These are phyloP conservation scores for Astrothelium macrocarpum DNA, from an alignment of 495 filamentous ascomycete species.

Conservation along the genomic window DNA sequence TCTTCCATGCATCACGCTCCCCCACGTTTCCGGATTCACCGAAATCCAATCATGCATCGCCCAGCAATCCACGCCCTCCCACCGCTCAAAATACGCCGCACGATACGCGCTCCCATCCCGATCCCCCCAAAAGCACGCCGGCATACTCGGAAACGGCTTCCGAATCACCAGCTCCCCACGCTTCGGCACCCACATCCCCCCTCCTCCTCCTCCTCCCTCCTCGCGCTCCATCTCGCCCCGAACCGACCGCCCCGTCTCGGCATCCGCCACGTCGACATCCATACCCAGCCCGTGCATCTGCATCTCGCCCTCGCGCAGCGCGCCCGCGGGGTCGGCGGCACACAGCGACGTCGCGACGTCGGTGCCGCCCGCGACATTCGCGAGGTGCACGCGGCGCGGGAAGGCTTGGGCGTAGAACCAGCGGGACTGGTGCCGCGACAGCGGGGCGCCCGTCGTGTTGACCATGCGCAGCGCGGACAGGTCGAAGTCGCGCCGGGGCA, in stretches of 20 bases:
- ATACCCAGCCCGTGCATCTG: constrained; percentile 58
- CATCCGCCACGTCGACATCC: constrained; percentile 58
- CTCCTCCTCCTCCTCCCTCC: constrained; percentile 43
- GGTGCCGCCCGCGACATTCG: constrained; percentile 70
- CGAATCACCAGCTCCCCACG: constrained; percentile 55
- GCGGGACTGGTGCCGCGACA: constrained; percentile 59
- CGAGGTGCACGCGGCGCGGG: constrained; percentile 51
- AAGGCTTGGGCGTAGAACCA: constrained; percentile 79
- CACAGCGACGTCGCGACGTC: constrained; percentile 68
- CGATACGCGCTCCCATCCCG: constrained; percentile 47
- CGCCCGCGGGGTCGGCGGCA: constrained; percentile 54
- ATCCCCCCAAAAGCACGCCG: constrained; percentile 63
- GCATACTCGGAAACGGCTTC: constrained; percentile 63
- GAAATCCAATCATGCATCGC: constrained; percentile 72
- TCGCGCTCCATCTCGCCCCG: constrained; percentile 40
- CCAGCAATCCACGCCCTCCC: constrained; percentile 53
- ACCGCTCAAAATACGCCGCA: constrained; percentile 63
- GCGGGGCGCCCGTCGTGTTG: constrained; percentile 69
- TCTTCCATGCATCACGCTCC: constrained; percentile 63
- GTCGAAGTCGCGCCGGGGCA: constrained; percentile 52
- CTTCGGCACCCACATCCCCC: constrained; percentile 44
- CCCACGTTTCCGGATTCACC: constrained; percentile 56
- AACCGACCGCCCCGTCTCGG: constrained; percentile 42
- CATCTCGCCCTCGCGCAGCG: constrained; percentile 66
- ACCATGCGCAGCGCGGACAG: constrained; percentile 50